phyloP scores from a whole-genome alignment of 306 rosid genomes.

The Cucumis melo region DNA sequence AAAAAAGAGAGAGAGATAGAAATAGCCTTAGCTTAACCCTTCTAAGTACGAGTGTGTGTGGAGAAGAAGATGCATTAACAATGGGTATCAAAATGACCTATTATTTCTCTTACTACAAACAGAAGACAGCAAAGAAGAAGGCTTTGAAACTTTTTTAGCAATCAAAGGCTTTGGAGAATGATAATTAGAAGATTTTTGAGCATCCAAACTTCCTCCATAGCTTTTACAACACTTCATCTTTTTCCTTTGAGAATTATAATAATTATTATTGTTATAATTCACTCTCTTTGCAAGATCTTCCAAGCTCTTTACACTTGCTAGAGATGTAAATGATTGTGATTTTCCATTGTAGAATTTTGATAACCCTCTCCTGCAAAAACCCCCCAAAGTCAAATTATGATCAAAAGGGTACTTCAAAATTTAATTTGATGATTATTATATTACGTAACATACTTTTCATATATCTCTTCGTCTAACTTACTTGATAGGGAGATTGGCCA shows the following conservation, averaged over 20 bases:
- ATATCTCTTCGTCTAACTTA: conserved; percentile 8
- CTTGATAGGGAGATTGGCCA: conserved; percentile 76
- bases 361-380: conserved; percentile 65
- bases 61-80: neutral
- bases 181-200: conserved; percentile 15
- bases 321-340: conserved; percentile 62
- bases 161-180: conserved; percentile 41
- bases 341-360: conserved; percentile 69
- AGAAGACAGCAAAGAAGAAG: neutral
- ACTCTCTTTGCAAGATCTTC: conserved; percentile 73
- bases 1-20: neutral
- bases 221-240: conserved; percentile 52
- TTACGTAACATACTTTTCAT: neutral
- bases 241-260: conserved; percentile 19
- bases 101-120: neutral
- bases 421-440: neutral
- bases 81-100: neutral
- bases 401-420: neutral
- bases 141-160: conserved; percentile 48
- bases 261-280: neutral
- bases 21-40: neutral
- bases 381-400: neutral
- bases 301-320: conserved; percentile 41
- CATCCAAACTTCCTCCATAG: conserved; percentile 40
- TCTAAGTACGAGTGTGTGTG: neutral